Conservation (phyloP, 768 basidiomycete genomes). For the Mycena crocata region DNA sequence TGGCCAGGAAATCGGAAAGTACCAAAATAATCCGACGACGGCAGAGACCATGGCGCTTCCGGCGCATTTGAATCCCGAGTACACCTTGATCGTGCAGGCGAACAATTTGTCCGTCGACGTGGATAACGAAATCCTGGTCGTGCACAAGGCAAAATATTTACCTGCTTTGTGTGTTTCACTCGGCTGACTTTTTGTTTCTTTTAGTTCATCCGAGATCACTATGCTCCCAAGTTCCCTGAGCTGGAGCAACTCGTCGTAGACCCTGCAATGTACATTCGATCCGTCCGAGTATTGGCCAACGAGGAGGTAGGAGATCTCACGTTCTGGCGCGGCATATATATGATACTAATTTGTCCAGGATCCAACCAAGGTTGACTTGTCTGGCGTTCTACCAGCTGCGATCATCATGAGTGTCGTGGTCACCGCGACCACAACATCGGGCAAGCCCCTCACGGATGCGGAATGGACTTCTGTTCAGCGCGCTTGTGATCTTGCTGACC, state of each 20-base stretch:
- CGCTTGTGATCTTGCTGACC: slow-evolving; percentile 91
- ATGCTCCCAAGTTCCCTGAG: slow-evolving; percentile 94
- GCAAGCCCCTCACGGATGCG: slow-evolving; percentile 72
- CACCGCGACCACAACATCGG: slow-evolving; percentile 92
- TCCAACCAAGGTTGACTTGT: slow-evolving; percentile 85
- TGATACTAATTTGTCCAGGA: slow-evolving; percentile 61
- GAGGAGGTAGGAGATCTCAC: slow-evolving; percentile 64
- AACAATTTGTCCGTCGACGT: slow-evolving; percentile 99
- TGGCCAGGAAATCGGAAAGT: slow-evolving; percentile 88
- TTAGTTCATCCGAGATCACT: slow-evolving; percentile 98
- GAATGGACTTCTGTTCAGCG: slow-evolving; percentile 86
- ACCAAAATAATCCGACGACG: slow-evolving; percentile 81
- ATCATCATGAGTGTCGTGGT: slow-evolving; percentile 97
- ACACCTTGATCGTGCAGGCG: slow-evolving; percentile 94
- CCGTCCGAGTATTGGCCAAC: slow-evolving; percentile 91
- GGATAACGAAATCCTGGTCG: slow-evolving; percentile 96
- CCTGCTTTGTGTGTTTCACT: slow-evolving; percentile 7
- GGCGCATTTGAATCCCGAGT: slow-evolving; percentile 93
- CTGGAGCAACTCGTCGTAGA: slow-evolving; percentile 95
- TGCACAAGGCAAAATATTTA: slow-evolving; percentile 82
- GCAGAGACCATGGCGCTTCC: slow-evolving; percentile 82
- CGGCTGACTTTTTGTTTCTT: slow-evolving; percentile 31
- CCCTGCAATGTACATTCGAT: slow-evolving; percentile 90
- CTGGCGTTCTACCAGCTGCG: slow-evolving; percentile 85
- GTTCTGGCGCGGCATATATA: neutral